Percentiles rank a stretch among this genome's conserved stretches.
These are phyloP conservation scores for Nitzschia sp. DNA, from an alignment of 108 stramenopile genomes.

Conservation along the genomic window DNA sequence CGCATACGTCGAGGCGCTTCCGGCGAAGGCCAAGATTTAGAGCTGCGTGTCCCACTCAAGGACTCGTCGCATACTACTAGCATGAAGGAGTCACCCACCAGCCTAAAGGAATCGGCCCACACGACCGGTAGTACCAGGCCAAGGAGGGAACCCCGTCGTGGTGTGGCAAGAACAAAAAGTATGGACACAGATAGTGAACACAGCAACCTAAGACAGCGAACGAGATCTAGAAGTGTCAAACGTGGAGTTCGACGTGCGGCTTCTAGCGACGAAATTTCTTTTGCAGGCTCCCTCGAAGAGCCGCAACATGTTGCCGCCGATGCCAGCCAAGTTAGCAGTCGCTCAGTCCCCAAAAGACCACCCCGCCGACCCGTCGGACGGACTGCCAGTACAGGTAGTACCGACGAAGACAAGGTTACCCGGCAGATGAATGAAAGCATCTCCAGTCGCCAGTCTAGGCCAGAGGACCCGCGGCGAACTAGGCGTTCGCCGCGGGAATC, in stretches of 20 bases:
- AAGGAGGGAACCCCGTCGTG: conserved; percentile 4
- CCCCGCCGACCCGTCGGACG: conserved; percentile 12
- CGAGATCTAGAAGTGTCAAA: conserved; percentile 6
- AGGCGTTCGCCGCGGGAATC: not conserved
- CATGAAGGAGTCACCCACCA: too few relatives aligned
- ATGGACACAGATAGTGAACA: not conserved
- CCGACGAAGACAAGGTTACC: not conserved
- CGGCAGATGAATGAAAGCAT: not conserved
- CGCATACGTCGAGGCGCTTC: not conserved
- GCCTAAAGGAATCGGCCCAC: too few relatives aligned
- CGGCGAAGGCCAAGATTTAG: not conserved
- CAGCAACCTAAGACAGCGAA: not conserved
- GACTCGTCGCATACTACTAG: too few relatives aligned
- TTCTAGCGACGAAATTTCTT: not conserved
- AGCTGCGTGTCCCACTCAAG: too few relatives aligned
- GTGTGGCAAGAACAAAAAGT: conserved; percentile 9
- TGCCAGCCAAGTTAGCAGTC: not conserved
- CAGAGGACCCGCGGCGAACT: not conserved
- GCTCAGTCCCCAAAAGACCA: not conserved
- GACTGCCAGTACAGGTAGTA: not conserved
- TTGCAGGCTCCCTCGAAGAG: not conserved
- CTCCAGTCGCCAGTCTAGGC: conserved; percentile 5
- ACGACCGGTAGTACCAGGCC: not conserved
- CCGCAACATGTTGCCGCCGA: not conserved
- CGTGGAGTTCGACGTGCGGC: conserved; percentile 1